Evolutionary conservation across 441 rosid genomes (phyloP).

Genomic region (Sinapis alba): DNA sequence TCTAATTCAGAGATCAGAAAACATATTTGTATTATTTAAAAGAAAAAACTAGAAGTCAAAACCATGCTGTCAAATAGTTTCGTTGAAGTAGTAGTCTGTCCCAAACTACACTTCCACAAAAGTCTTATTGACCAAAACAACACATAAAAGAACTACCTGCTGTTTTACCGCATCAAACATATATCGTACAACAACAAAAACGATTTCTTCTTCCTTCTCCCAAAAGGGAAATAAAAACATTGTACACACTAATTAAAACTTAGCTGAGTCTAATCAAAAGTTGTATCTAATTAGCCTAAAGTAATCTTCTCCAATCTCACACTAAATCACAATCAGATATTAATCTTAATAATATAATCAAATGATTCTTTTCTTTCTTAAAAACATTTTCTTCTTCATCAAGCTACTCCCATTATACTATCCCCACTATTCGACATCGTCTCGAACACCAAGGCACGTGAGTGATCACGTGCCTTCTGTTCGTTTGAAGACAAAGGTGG

Average conservation of each 20-base stretch:
- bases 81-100: conserved; percentile 19
- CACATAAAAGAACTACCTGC: conserved; percentile 27
- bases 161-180: conserved; percentile 5
- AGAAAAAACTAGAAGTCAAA: background rate
- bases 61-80: background rate
- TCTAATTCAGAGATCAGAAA: background rate
- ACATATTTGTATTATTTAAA: background rate
- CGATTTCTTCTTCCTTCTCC: conserved; percentile 26
- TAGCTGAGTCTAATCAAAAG: conserved; percentile 11
- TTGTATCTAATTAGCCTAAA: conserved; percentile 32
- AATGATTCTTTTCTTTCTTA: background rate
- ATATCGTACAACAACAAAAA: conserved; percentile 15
- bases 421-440: conserved; percentile 63
- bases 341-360: background rate
- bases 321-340: conserved; percentile 6
- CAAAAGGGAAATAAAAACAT: conserved; percentile 13
- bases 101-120: background rate
- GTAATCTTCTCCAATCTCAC: conserved; percentile 10
- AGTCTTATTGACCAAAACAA: conserved; percentile 8
- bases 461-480: conserved; percentile 48
- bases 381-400: conserved; percentile 38
- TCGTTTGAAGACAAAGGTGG: conserved; percentile 52
- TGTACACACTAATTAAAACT: conserved; percentile 29
- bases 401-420: conserved; percentile 80
- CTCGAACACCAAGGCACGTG: conserved; percentile 60